phyloP scores from a whole-genome alignment of 441 rosid species.

The Hura crepitans region DNA sequence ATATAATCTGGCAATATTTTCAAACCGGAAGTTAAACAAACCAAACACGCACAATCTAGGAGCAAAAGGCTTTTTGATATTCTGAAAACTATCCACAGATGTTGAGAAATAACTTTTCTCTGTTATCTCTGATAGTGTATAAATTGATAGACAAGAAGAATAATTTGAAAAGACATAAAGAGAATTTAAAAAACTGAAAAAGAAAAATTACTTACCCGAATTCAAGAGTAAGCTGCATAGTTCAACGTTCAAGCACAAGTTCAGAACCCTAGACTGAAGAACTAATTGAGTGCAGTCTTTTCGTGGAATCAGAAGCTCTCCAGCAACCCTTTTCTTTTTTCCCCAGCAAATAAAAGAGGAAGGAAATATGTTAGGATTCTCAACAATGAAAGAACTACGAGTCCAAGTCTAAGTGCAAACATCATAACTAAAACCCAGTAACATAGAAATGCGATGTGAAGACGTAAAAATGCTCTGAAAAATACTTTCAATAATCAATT shows the following conservation, averaged over 20 bases:
- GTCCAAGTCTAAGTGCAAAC: no score
- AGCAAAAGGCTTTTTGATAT: neutral
- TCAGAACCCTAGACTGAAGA: slow-evolving; percentile 31
- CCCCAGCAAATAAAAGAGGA: no score
- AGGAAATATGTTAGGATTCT: no score
- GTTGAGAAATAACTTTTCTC: neutral
- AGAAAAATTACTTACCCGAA: slow-evolving; percentile 42
- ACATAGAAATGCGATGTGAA: no score
- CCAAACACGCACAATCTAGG: neutral
- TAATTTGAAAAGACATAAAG: neutral
- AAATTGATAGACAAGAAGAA: neutral
- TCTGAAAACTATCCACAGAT: neutral
- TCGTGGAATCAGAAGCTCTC: no score
- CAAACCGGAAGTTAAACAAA: neutral
- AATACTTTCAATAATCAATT: no score
- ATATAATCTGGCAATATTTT: neutral
- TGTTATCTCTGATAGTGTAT: neutral
- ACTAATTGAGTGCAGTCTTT: no score
- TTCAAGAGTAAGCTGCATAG: slow-evolving; percentile 66
- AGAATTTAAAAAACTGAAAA: neutral
- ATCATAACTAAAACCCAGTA: no score
- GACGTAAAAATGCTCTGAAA: no score
- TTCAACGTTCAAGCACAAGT: slow-evolving; percentile 20
- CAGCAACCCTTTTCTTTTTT: no score
- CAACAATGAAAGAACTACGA: no score